Evolutionary conservation across 2,329 filamentous ascomycete genomes (phyloP).

Genomic region (Tolypocladium guangdongense): DNA sequence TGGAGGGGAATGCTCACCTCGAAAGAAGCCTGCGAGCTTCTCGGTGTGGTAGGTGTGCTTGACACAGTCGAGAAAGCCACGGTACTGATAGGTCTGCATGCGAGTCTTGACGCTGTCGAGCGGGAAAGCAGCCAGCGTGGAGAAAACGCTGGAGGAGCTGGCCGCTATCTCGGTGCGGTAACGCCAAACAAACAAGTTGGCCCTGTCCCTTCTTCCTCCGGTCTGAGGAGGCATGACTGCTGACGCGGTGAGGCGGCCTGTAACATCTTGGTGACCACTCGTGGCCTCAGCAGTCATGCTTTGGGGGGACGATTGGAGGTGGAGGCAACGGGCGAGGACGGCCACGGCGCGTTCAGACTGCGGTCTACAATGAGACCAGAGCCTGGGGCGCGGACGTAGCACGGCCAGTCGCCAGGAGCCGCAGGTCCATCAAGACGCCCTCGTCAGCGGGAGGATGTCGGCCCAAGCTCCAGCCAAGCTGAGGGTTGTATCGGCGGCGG

Average conservation of each 20-base stretch:
- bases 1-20: slow-evolving; percentile 41
- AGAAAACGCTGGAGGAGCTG: slow-evolving; percentile 64
- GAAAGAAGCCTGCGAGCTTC: slow-evolving; percentile 66
- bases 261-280: slow-evolving; percentile 27
- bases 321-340: slow-evolving; percentile 3
- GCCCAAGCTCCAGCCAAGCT: background rate
- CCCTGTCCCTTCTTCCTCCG: slow-evolving; percentile 11
- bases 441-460: background rate
- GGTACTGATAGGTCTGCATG: slow-evolving; percentile 78
- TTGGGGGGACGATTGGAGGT: slow-evolving; percentile 5
- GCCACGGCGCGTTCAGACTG: slow-evolving; percentile 16
- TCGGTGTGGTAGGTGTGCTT: slow-evolving; percentile 65
- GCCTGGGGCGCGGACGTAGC: slow-evolving; percentile 18
- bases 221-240: slow-evolving; percentile 17
- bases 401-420: slow-evolving; percentile 24
- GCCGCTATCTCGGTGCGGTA: slow-evolving; percentile 76
- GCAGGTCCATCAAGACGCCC: slow-evolving; percentile 25
- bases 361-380: slow-evolving; percentile 16
- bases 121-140: slow-evolving; percentile 71
- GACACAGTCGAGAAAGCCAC: slow-evolving; percentile 63
- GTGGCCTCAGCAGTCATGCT: slow-evolving; percentile 27
- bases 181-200: slow-evolving; percentile 50
- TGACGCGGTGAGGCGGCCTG: slow-evolving; percentile 17
- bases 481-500: background rate
- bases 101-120: slow-evolving; percentile 84